Percentiles rank a stretch among this genome's conserved stretches.
phyloP scores from a whole-genome alignment of 78 protist species.

The Dictyostelium intermedium region DNA sequence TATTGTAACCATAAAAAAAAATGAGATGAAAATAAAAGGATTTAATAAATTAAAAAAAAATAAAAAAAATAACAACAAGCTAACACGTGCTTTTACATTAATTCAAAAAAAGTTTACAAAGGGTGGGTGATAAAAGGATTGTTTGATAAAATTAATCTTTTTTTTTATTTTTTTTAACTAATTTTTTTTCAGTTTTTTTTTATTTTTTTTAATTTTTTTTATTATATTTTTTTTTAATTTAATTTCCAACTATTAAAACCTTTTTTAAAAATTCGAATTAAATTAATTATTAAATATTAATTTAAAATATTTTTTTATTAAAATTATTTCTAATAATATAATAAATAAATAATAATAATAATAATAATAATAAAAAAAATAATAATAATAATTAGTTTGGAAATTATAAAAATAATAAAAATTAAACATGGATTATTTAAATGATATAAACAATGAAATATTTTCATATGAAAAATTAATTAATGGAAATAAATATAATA shows the following conservation, averaged over 20 bases:
- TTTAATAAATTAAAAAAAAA: too few relatives aligned
- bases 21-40: too few relatives aligned
- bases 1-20: too few relatives aligned
- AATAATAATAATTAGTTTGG: background rate
- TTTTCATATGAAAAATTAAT: background rate
- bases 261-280: too few relatives aligned
- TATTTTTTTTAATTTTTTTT: too few relatives aligned
- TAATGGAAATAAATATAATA: background rate
- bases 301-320: too few relatives aligned
- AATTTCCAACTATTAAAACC: background rate
- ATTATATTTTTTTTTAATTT: too few relatives aligned
- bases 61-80: too few relatives aligned
- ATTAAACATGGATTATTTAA: background rate
- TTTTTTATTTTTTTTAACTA: too few relatives aligned
- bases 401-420: background rate
- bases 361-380: background rate
- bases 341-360: background rate
- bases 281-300: too few relatives aligned
- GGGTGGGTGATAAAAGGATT: background rate
- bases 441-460: background rate
- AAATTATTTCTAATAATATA: too few relatives aligned
- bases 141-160: background rate
- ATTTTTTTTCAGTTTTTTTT: too few relatives aligned
- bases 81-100: background rate
- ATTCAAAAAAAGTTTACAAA: background rate